Conservation (phyloP, 2,329 filamentous ascomycete genomes). For the Arthrobotrys iridis region DNA sequence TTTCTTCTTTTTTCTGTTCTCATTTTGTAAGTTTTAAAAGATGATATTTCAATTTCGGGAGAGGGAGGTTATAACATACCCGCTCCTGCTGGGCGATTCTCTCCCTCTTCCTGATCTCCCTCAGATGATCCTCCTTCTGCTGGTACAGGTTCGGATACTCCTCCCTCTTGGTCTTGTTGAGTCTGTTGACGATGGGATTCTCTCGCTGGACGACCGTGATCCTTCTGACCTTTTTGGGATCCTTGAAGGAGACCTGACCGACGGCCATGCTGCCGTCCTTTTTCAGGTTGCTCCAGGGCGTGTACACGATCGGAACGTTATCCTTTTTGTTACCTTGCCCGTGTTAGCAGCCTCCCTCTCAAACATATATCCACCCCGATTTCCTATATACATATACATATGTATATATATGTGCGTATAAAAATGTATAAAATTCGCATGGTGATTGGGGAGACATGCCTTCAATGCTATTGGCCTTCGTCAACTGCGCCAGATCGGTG, state of each 20-base stretch:
- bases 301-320: constrained; percentile 96
- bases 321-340: constrained; percentile 92
- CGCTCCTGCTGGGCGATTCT: constrained; percentile 70
- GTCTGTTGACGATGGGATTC: constrained; percentile 92
- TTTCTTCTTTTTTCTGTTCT: constrained; percentile 78
- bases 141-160: constrained; percentile 82
- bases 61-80: constrained; percentile 63
- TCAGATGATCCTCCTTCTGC: constrained; percentile 80
- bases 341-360: constrained; percentile 35
- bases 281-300: constrained; percentile 93
- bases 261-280: constrained; percentile 96
- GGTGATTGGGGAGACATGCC: constrained; percentile 66
- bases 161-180: constrained; percentile 95
- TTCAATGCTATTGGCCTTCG: constrained; percentile 98
- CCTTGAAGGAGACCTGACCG: constrained; percentile 94
- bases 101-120: constrained; percentile 77
- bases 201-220: constrained; percentile 81
- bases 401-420: too few relatives aligned
- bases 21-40: background rate
- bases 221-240: constrained; percentile 83
- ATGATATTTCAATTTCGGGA: background rate
- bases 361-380: too few relatives aligned
- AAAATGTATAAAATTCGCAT: background rate
- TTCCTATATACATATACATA: too few relatives aligned
- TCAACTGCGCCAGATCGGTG: constrained; percentile 91